Evolutionary conservation across 2,329 filamentous ascomycete species (phyloP), one percentile per base, ranked within the genome.

Genomic region (Biscogniauxia sp.): DNA sequence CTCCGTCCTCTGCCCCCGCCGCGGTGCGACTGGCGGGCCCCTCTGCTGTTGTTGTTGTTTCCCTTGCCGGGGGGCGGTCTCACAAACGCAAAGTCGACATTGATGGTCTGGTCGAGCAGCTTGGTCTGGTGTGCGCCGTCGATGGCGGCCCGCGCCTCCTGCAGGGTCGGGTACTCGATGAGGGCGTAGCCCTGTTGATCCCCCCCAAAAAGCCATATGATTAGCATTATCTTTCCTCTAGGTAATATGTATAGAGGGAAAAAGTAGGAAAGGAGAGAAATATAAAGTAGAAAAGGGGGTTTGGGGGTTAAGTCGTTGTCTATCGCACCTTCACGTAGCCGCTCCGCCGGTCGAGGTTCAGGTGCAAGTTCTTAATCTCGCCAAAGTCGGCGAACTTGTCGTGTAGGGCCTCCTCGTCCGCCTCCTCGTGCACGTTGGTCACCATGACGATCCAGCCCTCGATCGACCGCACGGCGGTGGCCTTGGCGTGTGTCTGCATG

Each of bases 391-490:
- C 89, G 74, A 95, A 95, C 75, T 87, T 83, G 74, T 95, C 92
- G 70, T 90, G 89, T 59, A 95, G 75, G 53, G 91, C 88, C 79
- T 95, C 91, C 77, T 95, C 91, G 68, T 89, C 90, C 55, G 91
- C 90, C 76, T 95, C 91, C 73, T 95, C 91, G 78, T 95, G 91
- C 37, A 95, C 89, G 72, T 95, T 95, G 56, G 91, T 93, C 66
- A 91, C 91, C 64, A 92, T 87, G 71, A 95, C 82, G 76, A 95
- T 95, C 92, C 92, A 95, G 68, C 92, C 91, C 77, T 95, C 91
- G 72, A 95, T 93, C 58, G 89, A 93, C 70, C 91, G 90, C 61
- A 95, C 91, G 23, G 91, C 91, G 1, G 88, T 92, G 58, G 91
- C 91, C 73, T 90, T 89, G 45, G 84, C 81, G 69, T 86, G 84